Base-by-base conservation (phyloP, 371 early-diverging fungal genomes). In the Vairimorpha ceranae region DNA sequence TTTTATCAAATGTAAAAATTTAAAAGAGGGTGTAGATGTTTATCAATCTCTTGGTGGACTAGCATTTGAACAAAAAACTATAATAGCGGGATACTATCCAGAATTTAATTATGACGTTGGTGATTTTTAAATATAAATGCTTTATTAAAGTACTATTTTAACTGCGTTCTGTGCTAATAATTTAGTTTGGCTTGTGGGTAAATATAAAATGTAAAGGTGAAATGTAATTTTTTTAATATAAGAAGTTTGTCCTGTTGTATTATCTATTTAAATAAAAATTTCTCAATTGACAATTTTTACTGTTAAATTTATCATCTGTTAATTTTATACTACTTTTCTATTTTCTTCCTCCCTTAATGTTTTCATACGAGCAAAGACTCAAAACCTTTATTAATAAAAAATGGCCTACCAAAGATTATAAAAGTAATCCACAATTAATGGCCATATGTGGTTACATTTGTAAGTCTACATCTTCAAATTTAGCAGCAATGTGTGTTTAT, bases 401-500 rank as follows among this genome's bases (percentile, higher is more conserved):
- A 23, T 72, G 73, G 73, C 60, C 60, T 2, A 38, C 27, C 8
- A 12, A 48, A 29, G 52, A 45, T 17, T 52, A 41, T 8, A 35
- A n/a, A n/a, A 38, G 58, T 35, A 72, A 45, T 3, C 60, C 67
- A 6, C 35, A 72, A 10, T 35, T 21, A 1, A 38, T 72, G 1
- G 65, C 65, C 0, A 56, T 72, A 56, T 56, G 46, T 8, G 73
- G 73, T 7, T 72, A 65, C 32, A 29, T 68, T n/a, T 23, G 60
- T 45, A 32, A 64, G 8, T n/a, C 8, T 15, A 61, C n/a, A 12
- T n/a, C 2, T n/a, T 27, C 45, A 36, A n/a, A 38, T 23, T 30
- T 61, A 27, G 51, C 76, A 29, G 73, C 73, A 14, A 65, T 61
- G 60, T 80, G 81, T 65, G 63, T 74, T 4, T 77, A 65, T 29